phyloP scores from a whole-genome alignment of 2,329 filamentous ascomycete genomes.

The Fusarium subtropicale region DNA sequence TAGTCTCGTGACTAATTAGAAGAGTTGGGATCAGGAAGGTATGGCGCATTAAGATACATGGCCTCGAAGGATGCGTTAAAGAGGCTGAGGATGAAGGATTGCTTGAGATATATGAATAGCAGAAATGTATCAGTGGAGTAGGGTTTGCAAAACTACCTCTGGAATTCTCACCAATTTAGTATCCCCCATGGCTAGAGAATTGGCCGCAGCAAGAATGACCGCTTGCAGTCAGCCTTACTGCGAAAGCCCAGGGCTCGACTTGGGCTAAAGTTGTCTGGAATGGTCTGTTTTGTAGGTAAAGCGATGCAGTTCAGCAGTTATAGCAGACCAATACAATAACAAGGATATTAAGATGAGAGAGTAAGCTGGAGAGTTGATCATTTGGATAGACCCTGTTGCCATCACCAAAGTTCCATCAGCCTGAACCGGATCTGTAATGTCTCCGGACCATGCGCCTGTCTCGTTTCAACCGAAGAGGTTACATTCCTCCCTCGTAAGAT shows the following conservation, averaged over 20 bases:
- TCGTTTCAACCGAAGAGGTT: background rate
- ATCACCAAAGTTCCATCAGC: background rate
- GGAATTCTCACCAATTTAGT: too few relatives aligned
- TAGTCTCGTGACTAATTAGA: accelerated
- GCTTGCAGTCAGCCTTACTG: background rate
- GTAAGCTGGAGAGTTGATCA: background rate
- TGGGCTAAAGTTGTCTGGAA: background rate
- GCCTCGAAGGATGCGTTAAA: background rate
- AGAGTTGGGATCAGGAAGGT: background rate
- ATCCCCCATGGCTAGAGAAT: accelerated
- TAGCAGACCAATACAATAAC: background rate
- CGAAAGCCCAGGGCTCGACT: too few relatives aligned
- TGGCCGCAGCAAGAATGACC: too few relatives aligned
- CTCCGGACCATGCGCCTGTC: background rate
- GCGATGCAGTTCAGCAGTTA: background rate
- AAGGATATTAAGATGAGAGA: background rate
- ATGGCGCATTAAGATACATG: background rate
- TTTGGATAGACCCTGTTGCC: background rate
- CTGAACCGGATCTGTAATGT: background rate
- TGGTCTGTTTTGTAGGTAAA: background rate
- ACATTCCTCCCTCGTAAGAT: background rate
- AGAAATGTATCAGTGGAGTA: background rate
- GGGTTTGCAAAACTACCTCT: too few relatives aligned
- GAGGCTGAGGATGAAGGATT: background rate
- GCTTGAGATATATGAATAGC: background rate